phyloP scores from a whole-genome alignment of 257 asterid species.

The Solanum chilense region DNA sequence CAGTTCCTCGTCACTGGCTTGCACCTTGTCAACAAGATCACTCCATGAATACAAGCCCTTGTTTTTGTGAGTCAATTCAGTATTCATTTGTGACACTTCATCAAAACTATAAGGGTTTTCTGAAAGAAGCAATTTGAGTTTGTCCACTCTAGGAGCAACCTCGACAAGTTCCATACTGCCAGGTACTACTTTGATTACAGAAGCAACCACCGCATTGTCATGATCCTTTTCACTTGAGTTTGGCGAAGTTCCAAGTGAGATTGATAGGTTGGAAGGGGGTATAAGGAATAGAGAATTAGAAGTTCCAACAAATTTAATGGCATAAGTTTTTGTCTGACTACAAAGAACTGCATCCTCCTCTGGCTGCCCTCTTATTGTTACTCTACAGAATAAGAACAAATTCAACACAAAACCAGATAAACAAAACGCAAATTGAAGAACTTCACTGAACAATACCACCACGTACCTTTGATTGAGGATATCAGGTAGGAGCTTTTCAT shows the following conservation, averaged over 20 bases:
- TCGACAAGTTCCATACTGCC: conserved; percentile 88
- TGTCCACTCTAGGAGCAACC: conserved; percentile 80
- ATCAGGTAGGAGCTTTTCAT: conserved; percentile 72
- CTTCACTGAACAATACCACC: background rate
- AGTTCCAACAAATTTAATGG: conserved; percentile 83
- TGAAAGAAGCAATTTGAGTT: conserved; percentile 66
- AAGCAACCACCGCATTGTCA: conserved; percentile 29
- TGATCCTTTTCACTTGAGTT: conserved; percentile 17
- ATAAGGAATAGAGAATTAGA: conserved; percentile 83
- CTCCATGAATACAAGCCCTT: conserved; percentile 61
- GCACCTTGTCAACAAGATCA: conserved; percentile 60
- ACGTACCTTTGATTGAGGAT: conserved; percentile 58
- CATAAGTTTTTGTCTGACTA: conserved; percentile 70
- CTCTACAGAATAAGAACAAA: conserved; percentile 27
- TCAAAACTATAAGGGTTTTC: conserved; percentile 49
- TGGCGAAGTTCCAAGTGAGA: conserved; percentile 9
- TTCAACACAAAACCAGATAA: background rate
- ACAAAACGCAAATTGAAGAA: background rate
- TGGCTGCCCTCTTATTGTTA: conserved; percentile 77
- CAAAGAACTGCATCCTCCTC: conserved; percentile 96
- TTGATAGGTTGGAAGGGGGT: conserved; percentile 41
- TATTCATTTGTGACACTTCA: conserved; percentile 53
- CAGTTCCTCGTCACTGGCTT: conserved; percentile 79
- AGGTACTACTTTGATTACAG: conserved; percentile 61
- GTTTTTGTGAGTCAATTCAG: conserved; percentile 19